Evolutionary conservation across 2,329 filamentous ascomycete species (phyloP).

Genomic region (Pseudogymnoascus sp.): DNA sequence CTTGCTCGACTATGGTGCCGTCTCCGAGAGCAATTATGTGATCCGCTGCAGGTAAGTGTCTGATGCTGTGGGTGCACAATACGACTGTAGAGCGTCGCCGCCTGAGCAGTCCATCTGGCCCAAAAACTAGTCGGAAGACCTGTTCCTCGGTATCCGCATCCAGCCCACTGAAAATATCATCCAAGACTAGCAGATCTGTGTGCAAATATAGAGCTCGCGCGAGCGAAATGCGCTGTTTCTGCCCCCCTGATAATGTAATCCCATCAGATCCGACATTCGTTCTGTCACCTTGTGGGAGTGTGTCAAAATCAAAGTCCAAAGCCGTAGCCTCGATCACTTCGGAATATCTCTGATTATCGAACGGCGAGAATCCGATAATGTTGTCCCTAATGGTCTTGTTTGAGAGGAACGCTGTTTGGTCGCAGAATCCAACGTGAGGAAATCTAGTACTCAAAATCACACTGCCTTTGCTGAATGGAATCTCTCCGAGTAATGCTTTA

Average conservation of each 20-base stretch:
- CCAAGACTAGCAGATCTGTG: constrained; percentile 16
- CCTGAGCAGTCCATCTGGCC: constrained; percentile 12
- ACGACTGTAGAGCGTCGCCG: constrained; percentile 29
- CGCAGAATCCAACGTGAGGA: constrained; percentile 33
- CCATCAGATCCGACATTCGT: constrained; percentile 21
- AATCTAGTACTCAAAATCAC: constrained; percentile 16
- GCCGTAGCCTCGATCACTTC: constrained; percentile 20
- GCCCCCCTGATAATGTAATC: constrained; percentile 17
- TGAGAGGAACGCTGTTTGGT: constrained; percentile 37
- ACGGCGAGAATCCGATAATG: constrained; percentile 28
- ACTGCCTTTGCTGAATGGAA: constrained; percentile 25
- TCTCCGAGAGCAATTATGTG: constrained; percentile 30
- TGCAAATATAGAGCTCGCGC: constrained; percentile 18
- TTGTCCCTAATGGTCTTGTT: constrained; percentile 35
- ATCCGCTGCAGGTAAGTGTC: constrained; percentile 28
- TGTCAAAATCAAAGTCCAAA: constrained; percentile 20
- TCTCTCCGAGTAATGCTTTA: constrained; percentile 30
- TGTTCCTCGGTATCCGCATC: constrained; percentile 20
- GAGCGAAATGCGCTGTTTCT: constrained; percentile 16
- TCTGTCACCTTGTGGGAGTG: constrained; percentile 20
- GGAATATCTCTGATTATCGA: constrained; percentile 23
- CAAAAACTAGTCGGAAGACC: constrained; percentile 17
- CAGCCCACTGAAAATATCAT: constrained; percentile 22
- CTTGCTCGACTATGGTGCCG: constrained; percentile 30
- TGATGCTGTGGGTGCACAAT: constrained; percentile 28